A percentile compares a stretch with the other conserved stretches of the same genome.
These are phyloP conservation scores for Xylaria sp. DNA, from an alignment of 2,329 filamentous ascomycete genomes.

Conservation along the genomic window DNA sequence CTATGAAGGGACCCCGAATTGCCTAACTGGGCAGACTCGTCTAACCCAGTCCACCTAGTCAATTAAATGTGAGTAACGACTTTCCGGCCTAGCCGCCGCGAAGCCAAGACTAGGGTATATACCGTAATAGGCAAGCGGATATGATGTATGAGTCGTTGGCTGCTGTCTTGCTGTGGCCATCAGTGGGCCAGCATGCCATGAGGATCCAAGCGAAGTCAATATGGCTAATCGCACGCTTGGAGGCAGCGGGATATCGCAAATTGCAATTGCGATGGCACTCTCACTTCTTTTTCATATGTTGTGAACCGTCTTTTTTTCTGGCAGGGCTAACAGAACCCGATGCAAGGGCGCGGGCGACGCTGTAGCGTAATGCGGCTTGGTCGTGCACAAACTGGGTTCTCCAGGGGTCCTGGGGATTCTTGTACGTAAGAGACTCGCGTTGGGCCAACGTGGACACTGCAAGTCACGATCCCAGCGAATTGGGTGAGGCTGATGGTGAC, in stretches of 20 bases:
- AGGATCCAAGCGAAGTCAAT: slow-evolving; percentile 25
- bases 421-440: slow-evolving; percentile 46
- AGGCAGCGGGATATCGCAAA: neutral
- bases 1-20: slow-evolving; percentile 31
- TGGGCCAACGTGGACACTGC: slow-evolving; percentile 37
- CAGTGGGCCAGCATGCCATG: slow-evolving; percentile 26
- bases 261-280: neutral
- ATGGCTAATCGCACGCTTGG: slow-evolving; percentile 27
- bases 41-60: slow-evolving; percentile 7
- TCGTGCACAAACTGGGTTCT: slow-evolving; percentile 20
- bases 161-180: slow-evolving; percentile 28
- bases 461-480: slow-evolving; percentile 44
- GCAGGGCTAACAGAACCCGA: slow-evolving; percentile 26
- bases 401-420: slow-evolving; percentile 39
- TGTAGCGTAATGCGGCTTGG: slow-evolving; percentile 25
- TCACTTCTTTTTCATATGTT: slow-evolving; percentile 1
- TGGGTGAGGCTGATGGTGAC: slow-evolving; percentile 43
- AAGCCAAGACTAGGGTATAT: slow-evolving; percentile 15
- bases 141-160: slow-evolving; percentile 27
- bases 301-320: neutral
- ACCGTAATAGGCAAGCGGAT: slow-evolving; percentile 35
- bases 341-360: slow-evolving; percentile 25
- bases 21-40: slow-evolving; percentile 25
- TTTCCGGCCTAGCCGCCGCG: slow-evolving; percentile 15
- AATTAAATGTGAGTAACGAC: slow-evolving; percentile 19